Evolutionary conservation across 176 grass and related monocot species (phyloP).

Genomic region (Cenchrus fungigraminus): DNA sequence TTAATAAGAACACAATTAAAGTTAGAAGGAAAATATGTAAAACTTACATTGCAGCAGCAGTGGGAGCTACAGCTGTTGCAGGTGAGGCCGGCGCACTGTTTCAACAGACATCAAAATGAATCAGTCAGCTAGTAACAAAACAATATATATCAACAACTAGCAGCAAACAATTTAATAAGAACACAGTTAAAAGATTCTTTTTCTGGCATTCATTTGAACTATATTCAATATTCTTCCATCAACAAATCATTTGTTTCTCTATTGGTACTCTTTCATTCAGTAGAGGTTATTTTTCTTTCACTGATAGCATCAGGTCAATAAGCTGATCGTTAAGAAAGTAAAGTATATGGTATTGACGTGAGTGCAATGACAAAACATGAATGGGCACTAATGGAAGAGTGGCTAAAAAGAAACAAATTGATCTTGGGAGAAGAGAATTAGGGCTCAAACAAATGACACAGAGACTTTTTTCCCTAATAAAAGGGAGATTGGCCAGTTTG

Average conservation of each 20-base stretch:
- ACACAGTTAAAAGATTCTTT: neutral
- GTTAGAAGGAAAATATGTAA: too few species aligned
- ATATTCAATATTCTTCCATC: neutral
- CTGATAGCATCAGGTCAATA: neutral
- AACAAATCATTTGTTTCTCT: neutral
- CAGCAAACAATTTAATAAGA: neutral
- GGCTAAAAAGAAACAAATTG: neutral
- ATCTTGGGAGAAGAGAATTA: neutral
- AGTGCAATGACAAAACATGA: slow-evolving; percentile 3
- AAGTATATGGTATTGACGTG: neutral
- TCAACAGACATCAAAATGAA: slow-evolving; percentile 9
- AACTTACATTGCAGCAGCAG: too few species aligned
- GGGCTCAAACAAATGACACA: neutral
- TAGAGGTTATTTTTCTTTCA: neutral
- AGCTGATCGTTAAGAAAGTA: neutral
- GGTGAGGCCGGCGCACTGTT: too few species aligned
- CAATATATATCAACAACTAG: neutral
- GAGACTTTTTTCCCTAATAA: neutral
- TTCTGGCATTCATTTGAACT: neutral
- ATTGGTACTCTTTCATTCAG: neutral
- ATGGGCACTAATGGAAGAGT: neutral
- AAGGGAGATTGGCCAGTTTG: neutral
- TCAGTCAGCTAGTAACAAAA: slow-evolving; percentile 27
- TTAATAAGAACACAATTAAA: neutral
- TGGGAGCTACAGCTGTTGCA: too few species aligned